These are phyloP conservation scores for Crithidia brevicula DNA, from an alignment of 208 protist genomes.

Conservation along the genomic window DNA sequence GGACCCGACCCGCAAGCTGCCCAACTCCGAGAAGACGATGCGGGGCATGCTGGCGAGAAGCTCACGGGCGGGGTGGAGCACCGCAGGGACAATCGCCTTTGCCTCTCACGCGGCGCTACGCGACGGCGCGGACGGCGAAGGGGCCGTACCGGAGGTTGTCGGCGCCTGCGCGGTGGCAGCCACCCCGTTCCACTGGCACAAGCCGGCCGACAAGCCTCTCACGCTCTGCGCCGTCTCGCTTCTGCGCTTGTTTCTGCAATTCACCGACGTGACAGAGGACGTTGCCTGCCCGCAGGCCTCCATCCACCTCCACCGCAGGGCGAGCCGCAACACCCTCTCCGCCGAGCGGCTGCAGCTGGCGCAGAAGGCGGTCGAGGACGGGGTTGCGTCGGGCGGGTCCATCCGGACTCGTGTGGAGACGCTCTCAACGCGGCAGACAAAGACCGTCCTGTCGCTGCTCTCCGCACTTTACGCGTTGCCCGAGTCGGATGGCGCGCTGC, in stretches of 20 bases:
- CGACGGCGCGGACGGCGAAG: slow-evolving; percentile 58
- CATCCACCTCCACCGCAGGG: slow-evolving; percentile 33
- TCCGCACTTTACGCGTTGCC: slow-evolving; percentile 85
- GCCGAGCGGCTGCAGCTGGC: slow-evolving; percentile 66
- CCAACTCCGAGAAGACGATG: slow-evolving; percentile 25
- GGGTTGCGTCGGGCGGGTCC: slow-evolving; percentile 12
- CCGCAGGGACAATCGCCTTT: slow-evolving; percentile 42
- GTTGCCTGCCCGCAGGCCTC: slow-evolving; percentile 16
- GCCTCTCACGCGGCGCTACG: slow-evolving; percentile 72
- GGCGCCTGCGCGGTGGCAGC: slow-evolving; percentile 44
- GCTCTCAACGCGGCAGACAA: slow-evolving; percentile 63
- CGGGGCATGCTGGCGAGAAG: slow-evolving; percentile 58
- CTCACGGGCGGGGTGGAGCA: slow-evolving; percentile 66
- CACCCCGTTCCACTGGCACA: slow-evolving; percentile 69
- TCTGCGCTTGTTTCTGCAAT: slow-evolving; percentile 42
- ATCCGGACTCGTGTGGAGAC: slow-evolving; percentile 46
- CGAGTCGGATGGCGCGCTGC: slow-evolving; percentile 62
- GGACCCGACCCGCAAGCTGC: slow-evolving; percentile 2
- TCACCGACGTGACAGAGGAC: slow-evolving; percentile 21
- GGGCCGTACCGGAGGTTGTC: slow-evolving; percentile 54
- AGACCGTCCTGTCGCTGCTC: slow-evolving; percentile 61
- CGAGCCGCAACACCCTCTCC: slow-evolving; percentile 63
- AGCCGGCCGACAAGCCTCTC: slow-evolving; percentile 45
- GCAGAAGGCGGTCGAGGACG: slow-evolving; percentile 19
- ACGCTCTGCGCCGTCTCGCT: slow-evolving; percentile 60